Evolutionary conservation across 2,329 filamentous ascomycete genomes (phyloP).

Genomic region (Fusarium camptoceras): DNA sequence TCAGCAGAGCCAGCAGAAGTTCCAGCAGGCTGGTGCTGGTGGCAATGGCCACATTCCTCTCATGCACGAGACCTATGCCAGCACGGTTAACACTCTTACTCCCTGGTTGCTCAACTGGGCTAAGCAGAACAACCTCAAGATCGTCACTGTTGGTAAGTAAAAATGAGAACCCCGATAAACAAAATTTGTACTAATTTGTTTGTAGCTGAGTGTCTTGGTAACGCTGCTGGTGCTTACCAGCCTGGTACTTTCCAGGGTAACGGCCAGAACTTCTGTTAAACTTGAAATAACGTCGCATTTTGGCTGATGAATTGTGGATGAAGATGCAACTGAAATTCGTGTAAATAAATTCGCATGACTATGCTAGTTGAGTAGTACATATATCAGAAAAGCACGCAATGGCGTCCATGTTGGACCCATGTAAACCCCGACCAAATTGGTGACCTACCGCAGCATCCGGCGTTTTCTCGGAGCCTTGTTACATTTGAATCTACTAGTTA

Average conservation of each 20-base stretch:
- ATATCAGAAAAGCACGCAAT: not conserved
- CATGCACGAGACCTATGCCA: constrained; percentile 66
- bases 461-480: no score
- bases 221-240: constrained; percentile 30
- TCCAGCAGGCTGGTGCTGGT: constrained; percentile 57
- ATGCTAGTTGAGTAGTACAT: not conserved
- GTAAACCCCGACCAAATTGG: not conserved
- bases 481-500: not conserved
- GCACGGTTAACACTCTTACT: constrained; percentile 61
- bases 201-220: constrained; percentile 32
- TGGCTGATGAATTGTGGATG: not conserved
- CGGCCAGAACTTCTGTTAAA: constrained; percentile 25
- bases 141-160: constrained; percentile 63
- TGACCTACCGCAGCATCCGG: no score
- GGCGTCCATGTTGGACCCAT: not conserved
- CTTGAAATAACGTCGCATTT: not conserved
- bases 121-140: constrained; percentile 58
- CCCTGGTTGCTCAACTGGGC: constrained; percentile 65
- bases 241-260: constrained; percentile 26
- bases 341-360: not conserved
- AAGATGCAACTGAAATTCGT: not conserved
- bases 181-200: constrained; percentile 1
- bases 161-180: no score
- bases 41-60: constrained; percentile 67
- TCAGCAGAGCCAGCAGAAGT: constrained; percentile 64